These are phyloP conservation scores for Massarina eburnea DNA, from an alignment of 2,329 filamentous ascomycete genomes.

Conservation along the genomic window DNA sequence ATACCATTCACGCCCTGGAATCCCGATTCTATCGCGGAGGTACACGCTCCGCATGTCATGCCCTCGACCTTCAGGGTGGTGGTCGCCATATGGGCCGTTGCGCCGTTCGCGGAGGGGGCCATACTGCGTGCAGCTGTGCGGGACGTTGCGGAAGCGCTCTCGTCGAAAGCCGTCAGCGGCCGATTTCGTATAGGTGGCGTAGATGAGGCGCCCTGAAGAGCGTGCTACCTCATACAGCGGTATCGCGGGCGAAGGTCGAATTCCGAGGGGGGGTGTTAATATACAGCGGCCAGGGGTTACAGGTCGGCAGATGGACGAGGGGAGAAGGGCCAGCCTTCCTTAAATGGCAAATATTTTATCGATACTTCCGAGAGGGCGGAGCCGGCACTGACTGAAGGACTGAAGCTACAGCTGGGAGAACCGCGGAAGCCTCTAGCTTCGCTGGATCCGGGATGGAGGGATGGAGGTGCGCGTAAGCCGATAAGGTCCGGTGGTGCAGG, in stretches of 20 bases:
- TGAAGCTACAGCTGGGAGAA: slow-evolving; percentile 1
- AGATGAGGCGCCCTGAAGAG: slow-evolving; percentile 15
- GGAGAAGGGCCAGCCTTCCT: slow-evolving; percentile 35
- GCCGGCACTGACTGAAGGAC: not conserved
- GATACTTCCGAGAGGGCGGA: not conserved
- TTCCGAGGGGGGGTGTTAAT: slow-evolving; percentile 5
- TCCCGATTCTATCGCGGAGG: slow-evolving; percentile 89
- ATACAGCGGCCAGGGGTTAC: slow-evolving; percentile 2
- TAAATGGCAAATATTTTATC: slow-evolving; percentile 25
- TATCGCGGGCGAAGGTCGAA: not conserved
- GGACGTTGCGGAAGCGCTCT: not conserved
- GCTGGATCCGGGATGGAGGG: not conserved
- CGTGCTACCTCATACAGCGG: slow-evolving; percentile 11
- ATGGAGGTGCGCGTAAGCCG: slow-evolving; percentile 11
- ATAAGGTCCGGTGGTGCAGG: no score
- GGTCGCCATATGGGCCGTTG: slow-evolving; percentile 69
- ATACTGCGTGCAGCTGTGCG: slow-evolving; percentile 17
- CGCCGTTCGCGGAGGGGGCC: slow-evolving; percentile 26
- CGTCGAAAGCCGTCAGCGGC: slow-evolving; percentile 15
- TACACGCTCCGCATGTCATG: slow-evolving; percentile 88
- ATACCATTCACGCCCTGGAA: slow-evolving; percentile 82
- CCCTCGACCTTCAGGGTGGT: slow-evolving; percentile 90
- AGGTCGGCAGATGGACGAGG: slow-evolving; percentile 7
- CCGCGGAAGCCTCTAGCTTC: slow-evolving; percentile 1
- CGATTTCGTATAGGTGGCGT: slow-evolving; percentile 9